Conservation (phyloP, 2,329 filamentous ascomycete genomes). For the Acrocalymma vagum region DNA sequence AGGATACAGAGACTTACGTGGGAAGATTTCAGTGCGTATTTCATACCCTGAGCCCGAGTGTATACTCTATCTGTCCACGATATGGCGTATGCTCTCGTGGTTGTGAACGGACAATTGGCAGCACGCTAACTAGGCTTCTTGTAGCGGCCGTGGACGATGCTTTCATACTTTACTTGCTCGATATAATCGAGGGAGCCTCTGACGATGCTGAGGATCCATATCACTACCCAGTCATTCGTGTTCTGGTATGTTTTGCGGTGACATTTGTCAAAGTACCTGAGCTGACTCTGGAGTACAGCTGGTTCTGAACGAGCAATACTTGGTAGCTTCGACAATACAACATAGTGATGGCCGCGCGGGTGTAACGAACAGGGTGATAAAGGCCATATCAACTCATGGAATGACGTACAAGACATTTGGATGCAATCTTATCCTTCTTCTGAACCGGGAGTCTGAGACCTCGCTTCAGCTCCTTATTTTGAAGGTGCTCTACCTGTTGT, state of each 20-base stretch:
- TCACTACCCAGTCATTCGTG: constrained; percentile 93
- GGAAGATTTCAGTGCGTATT: constrained; percentile 75
- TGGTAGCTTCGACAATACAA: constrained; percentile 70
- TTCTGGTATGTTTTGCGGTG: constrained; percentile 84
- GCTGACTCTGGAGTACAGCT: constrained; percentile 63
- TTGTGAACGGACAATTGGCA: too few relatives aligned
- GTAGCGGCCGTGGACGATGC: constrained; percentile 71
- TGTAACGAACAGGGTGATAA: constrained; percentile 92
- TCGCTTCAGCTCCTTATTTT: constrained; percentile 95
- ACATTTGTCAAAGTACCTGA: background rate
- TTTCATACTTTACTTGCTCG: constrained; percentile 84
- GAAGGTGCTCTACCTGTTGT: constrained; percentile 93
- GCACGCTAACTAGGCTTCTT: constrained; percentile 16
- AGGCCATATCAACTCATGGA: constrained; percentile 83
- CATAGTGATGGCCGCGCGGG: constrained; percentile 54
- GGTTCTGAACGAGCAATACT: constrained; percentile 97
- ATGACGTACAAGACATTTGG: constrained; percentile 91
- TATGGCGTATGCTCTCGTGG: too few relatives aligned
- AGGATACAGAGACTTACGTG: constrained; percentile 82
- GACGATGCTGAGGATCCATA: constrained; percentile 92
- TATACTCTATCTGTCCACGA: background rate
- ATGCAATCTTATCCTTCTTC: constrained; percentile 92
- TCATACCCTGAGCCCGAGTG: too few relatives aligned
- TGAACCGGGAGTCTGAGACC: constrained; percentile 94
- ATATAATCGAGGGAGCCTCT: constrained; percentile 86